phyloP scores from a whole-genome alignment of 345 rosid species.

The Adansonia digitata region DNA sequence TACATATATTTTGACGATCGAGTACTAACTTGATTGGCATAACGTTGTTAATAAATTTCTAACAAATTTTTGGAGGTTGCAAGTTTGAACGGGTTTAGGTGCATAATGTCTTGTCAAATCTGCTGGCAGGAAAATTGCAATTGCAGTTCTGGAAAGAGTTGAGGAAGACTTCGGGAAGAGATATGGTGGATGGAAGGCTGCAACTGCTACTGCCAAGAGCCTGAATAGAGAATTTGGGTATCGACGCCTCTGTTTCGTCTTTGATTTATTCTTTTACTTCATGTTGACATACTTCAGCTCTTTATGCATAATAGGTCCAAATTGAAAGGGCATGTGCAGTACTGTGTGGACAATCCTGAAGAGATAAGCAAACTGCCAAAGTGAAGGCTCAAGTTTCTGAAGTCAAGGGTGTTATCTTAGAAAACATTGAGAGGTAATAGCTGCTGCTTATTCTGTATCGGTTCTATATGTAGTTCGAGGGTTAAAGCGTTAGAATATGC shows the following conservation, averaged over 20 bases:
- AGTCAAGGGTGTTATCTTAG: conserved; percentile 99
- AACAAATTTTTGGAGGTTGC: too few relatives aligned
- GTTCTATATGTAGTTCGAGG: conserved; percentile 4
- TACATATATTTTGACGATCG: too few relatives aligned
- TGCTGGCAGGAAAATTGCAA: conserved; percentile 84
- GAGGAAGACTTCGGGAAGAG: conserved; percentile 86
- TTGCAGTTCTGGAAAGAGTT: conserved; percentile 82
- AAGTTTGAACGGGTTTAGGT: too few relatives aligned
- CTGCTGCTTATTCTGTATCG: neutral
- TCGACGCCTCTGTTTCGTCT: neutral
- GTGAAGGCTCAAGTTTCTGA: conserved; percentile 98
- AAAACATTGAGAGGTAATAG: conserved; percentile 86
- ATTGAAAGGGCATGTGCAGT: conserved; percentile 93
- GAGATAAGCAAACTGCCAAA: conserved; percentile 95
- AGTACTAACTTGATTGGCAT: too few relatives aligned
- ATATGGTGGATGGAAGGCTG: conserved; percentile 90
- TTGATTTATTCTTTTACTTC: neutral
- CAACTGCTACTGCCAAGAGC: conserved; percentile 66
- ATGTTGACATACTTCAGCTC: conserved; percentile 5
- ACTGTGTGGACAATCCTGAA: conserved; percentile 90
- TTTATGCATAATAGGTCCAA: conserved; percentile 50
- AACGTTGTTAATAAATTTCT: too few relatives aligned
- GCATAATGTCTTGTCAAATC: too few relatives aligned
- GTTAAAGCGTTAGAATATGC: neutral
- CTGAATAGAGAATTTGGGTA: conserved; percentile 84